Evolutionary conservation across 139 green algal genomes (phyloP), one percentile per base, ranked within the genome.

Genomic region (Trebouxia sp.): DNA sequence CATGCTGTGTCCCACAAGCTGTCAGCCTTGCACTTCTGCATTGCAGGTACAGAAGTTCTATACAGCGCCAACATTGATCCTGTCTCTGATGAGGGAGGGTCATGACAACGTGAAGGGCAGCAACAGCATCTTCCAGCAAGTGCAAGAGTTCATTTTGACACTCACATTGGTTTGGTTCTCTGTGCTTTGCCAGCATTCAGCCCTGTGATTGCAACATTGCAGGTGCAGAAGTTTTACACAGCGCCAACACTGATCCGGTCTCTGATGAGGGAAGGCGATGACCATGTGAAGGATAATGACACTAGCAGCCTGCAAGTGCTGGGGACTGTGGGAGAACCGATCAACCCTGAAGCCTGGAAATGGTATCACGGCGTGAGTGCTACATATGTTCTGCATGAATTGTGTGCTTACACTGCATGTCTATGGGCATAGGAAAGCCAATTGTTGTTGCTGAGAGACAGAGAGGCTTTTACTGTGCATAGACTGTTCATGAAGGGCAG

Each of bases 321-420:
- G 81, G 97, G 97, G 66, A 94, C 89, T 12, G 97, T 99, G 67
- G 97, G 97, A 3, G 97, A 99, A 89, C 97, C 97, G 67, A 99
- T 99, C 92, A 98, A 99, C 85, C 97, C 96, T 8, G 89, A 97
- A 83, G 97, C 97, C 28, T 99, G 97, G 97, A 86, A 89, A 28
- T 99, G 96, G 95, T 98, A 98, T 84, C 43, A 95, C 69, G 85
- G 95, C 42, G 88, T 95, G n/a, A 65, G 51, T 20, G 5, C 41
- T 39, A 42, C 22, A 45, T 50, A 10, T 75, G 9, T 75, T n/a
- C 65, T 30, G 37, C 30, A 10, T 22, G 5, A 11, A 10, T 75
- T 9, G 1, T 6, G 3, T n/a, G 32, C 65, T 75, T 22, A 11
- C 5, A 6, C 20, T n/a, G n/a, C n/a, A n/a, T n/a, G n/a, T n/a